Conservation (phyloP, 179 eudicot genomes). For the Beta lomatogona region DNA sequence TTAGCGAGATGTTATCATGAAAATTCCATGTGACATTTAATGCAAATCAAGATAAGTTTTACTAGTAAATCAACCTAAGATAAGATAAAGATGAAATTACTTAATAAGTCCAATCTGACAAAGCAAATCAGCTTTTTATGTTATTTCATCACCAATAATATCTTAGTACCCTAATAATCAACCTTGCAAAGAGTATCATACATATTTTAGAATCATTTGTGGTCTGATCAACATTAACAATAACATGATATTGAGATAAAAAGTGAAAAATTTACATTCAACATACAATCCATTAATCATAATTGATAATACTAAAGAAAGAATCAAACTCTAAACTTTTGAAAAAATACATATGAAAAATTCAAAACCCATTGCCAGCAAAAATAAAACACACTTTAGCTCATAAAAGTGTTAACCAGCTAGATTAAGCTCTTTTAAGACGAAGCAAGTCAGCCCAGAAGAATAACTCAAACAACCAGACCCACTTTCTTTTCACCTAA, state of each 20-base stretch:
- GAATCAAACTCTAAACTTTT: slow-evolving; percentile 1
- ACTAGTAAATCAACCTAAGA: slow-evolving; percentile 28
- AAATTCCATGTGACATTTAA: too few relatives aligned
- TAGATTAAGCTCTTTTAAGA: not conserved
- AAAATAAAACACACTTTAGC: slow-evolving; percentile 15
- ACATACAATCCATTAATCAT: not conserved
- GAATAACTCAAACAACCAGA: too few relatives aligned
- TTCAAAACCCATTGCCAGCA: not conserved
- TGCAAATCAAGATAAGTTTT: too few relatives aligned
- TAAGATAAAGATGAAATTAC: too few relatives aligned
- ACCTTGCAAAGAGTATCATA: slow-evolving; percentile 21
- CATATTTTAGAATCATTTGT: slow-evolving; percentile 15
- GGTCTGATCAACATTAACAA: not conserved
- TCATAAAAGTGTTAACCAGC: not conserved
- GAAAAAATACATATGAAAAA: not conserved
- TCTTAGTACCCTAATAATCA: slow-evolving; percentile 20
- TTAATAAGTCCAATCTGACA: slow-evolving; percentile 35
- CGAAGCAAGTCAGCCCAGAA: too few relatives aligned
- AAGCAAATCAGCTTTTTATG: slow-evolving; percentile 13
- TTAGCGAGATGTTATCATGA: too few relatives aligned
- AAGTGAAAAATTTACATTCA: not conserved
- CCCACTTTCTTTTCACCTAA: too few relatives aligned
- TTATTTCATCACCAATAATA: not conserved
- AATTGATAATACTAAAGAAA: not conserved
- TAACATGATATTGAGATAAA: not conserved